phyloP scores from a whole-genome alignment of 768 basidiomycete genomes.

The Holtermanniella nyarrowii region DNA sequence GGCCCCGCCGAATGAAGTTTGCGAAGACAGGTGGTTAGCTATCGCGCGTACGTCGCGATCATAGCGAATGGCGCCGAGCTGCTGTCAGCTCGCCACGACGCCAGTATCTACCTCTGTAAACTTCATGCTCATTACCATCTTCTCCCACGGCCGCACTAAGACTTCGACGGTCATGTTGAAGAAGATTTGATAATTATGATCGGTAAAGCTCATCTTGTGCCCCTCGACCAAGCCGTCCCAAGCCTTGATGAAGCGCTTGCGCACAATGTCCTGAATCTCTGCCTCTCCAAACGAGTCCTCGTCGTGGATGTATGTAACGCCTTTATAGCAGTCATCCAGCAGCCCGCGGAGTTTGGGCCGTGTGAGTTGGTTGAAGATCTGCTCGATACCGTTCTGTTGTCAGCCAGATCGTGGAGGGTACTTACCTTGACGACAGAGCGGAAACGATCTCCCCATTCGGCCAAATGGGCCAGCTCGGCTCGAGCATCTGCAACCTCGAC shows the following conservation, averaged over 20 bases:
- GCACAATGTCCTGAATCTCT: constrained; percentile 73
- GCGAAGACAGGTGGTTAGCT: constrained; percentile 69
- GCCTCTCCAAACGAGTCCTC: constrained; percentile 74
- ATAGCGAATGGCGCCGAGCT: constrained; percentile 93
- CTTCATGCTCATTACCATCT: constrained; percentile 62
- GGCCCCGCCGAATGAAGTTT: constrained; percentile 79
- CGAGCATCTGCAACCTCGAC: constrained; percentile 50
- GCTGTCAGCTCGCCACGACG: background rate
- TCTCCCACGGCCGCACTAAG: constrained; percentile 92
- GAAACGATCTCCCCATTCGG: constrained; percentile 47
- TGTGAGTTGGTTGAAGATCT: constrained; percentile 88
- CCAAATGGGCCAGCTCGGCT: constrained; percentile 33
- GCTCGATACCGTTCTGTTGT: constrained; percentile 68
- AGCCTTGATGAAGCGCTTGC: constrained; percentile 77
- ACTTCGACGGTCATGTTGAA: constrained; percentile 77
- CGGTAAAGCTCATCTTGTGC: constrained; percentile 85
- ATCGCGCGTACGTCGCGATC: constrained; percentile 83
- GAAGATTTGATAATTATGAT: constrained; percentile 74
- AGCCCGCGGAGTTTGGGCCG: constrained; percentile 76
- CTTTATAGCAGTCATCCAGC: constrained; percentile 78
- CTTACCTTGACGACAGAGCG: constrained; percentile 62
- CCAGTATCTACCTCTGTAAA: constrained; percentile 65
- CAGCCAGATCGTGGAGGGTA: background rate
- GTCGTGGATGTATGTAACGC: constrained; percentile 75
- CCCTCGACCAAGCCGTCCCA: constrained; percentile 82